Evolutionary conservation across 2,329 filamentous ascomycete species (phyloP), one percentile per base, ranked within the genome.

Genomic region (Penicillium vulpinum): DNA sequence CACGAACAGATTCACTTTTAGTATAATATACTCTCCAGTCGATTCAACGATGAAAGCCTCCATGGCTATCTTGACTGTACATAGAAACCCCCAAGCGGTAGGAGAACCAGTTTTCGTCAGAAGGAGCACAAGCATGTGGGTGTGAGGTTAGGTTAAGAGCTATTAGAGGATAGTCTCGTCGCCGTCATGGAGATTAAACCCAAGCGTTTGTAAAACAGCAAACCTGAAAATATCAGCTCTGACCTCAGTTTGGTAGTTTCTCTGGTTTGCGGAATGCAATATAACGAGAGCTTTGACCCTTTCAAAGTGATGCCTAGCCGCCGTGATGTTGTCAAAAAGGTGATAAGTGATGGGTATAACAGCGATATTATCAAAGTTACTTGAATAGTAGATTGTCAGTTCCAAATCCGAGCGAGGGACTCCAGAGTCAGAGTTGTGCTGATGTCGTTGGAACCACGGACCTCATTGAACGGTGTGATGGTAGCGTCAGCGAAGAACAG

Each of bases 1-100:
- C 29, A 52, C 50, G 5, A 52, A 29, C 8, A 40, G 29, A 21
- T 45, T 52, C 31, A 45, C 45, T 44, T 52, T 52, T 35, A 21
- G 29, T 15, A 45, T 16, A 21, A 45, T 52, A 24, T 26, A 26
- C 5, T 45, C 21, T 16, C 41, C 41, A 18, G 5, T 18, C 8
- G 41, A 29, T 21, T 26, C 33, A 40, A 10, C 38, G 16, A 9
- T 24, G n/a, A 15, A 44, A 51, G 11, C 6, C 28, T 15, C 49
- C 29, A 9, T 29, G 16, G 6, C 21, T 18, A 31, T 29, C 28
- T 8, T 28, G 33, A 15, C 31, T 26, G 5, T 11, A 10, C 22
- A 53, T 38, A 47, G 40, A 46, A 13, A 46, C 21, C 26, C 16
- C 51, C 13, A 46, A 46, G 24, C 41, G 33, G 4, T 29, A 24